Evolutionary conservation across 2,329 filamentous ascomycete genomes (phyloP).

Genomic region (Curvularia sp.): DNA sequence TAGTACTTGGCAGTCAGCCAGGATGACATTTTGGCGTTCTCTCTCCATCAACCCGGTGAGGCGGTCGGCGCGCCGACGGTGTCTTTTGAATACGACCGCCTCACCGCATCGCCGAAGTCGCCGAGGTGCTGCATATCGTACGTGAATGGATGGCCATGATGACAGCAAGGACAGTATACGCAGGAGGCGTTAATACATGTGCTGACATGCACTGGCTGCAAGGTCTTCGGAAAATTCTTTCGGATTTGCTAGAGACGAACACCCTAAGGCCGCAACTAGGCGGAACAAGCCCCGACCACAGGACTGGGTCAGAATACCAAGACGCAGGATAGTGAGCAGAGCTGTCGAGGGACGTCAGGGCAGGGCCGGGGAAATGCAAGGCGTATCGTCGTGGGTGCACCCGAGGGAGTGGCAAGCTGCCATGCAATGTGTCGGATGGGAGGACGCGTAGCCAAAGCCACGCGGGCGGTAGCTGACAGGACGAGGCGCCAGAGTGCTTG

Average conservation of each 20-base stretch:
- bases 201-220: background rate
- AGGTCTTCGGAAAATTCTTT: background rate
- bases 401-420: constrained; percentile 17
- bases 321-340: too few relatives aligned
- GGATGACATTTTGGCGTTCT: constrained; percentile 5
- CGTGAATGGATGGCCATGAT: background rate
- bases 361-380: constrained; percentile 8
- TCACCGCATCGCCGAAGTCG: constrained; percentile 16
- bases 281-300: background rate
- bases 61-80: constrained; percentile 17
- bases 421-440: constrained; percentile 16
- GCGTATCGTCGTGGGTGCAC: constrained; percentile 11
- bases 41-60: constrained; percentile 12
- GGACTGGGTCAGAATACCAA: background rate
- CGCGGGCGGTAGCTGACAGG: constrained; percentile 8
- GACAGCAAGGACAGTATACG: background rate
- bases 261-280: background rate
- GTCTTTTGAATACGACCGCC: constrained; percentile 15
- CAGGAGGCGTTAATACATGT: background rate
- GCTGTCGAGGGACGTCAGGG: background rate
- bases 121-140: constrained; percentile 1
- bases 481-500: constrained; percentile 16
- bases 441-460: constrained; percentile 13
- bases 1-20: constrained; percentile 5
- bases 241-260: background rate